phyloP scores from a whole-genome alignment of 2,329 filamentous ascomycete species.

The Pestalotiopsis sp. region DNA sequence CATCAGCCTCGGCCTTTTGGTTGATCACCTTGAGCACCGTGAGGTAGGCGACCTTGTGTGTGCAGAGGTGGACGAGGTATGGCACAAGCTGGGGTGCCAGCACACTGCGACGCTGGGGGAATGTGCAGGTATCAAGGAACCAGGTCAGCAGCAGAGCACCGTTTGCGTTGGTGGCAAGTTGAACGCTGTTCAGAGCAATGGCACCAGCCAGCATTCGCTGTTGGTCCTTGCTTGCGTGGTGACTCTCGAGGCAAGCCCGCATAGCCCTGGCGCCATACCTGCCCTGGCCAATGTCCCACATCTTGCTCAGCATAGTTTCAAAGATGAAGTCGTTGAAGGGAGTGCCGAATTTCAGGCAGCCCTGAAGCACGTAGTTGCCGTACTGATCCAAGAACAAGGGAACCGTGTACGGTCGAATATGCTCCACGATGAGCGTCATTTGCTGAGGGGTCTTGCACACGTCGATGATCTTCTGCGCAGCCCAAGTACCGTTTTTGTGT shows the following conservation, averaged over 20 bases:
- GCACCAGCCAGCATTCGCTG: conserved; percentile 92
- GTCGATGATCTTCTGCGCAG: conserved; percentile 98
- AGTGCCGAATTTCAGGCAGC: conserved; percentile 87
- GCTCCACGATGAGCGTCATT: conserved; percentile 82
- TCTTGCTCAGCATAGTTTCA: conserved; percentile 89
- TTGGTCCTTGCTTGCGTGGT: conserved; percentile 92
- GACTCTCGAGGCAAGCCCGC: conserved; percentile 94
- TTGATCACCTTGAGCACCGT: conserved; percentile 99
- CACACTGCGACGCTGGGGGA: conserved; percentile 87
- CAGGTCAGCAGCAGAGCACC: conserved; percentile 92
- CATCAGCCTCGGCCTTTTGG: conserved; percentile 91
- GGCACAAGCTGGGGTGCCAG: conserved; percentile 90
- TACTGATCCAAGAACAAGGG: conserved; percentile 96
- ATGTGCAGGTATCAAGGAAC: conserved; percentile 98
- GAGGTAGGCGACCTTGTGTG: conserved; percentile 96
- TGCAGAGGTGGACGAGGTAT: conserved; percentile 92
- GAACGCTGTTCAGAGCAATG: conserved; percentile 95
- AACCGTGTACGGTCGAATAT: conserved; percentile 83
- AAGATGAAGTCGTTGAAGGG: conserved; percentile 97
- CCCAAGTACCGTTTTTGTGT: conserved; percentile 99
- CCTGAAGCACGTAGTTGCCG: conserved; percentile 97
- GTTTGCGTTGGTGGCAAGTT: conserved; percentile 94
- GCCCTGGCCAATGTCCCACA: conserved; percentile 93
- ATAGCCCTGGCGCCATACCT: conserved; percentile 94
- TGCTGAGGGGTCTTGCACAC: conserved; percentile 85